A percentile compares a stretch with the other conserved stretches of the same genome.
phyloP scores from a whole-genome alignment of 345 rosid genomes.

The Kandelia obovata region DNA sequence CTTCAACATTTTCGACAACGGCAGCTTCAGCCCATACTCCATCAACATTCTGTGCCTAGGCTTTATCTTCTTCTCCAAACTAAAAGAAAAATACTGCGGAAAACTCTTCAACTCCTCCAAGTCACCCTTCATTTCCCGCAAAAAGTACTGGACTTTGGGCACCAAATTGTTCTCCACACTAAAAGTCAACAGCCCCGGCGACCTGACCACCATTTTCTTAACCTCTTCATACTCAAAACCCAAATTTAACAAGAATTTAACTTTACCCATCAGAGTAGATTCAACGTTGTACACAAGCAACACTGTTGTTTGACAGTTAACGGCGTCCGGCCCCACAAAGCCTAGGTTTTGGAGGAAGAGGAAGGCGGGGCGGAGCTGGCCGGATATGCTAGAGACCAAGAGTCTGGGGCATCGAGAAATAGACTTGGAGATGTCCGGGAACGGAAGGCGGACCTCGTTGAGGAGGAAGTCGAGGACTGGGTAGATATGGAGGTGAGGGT shows the following conservation, averaged over 20 bases:
- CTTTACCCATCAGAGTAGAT: conserved; percentile 51
- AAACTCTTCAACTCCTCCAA: conserved; percentile 58
- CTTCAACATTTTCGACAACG: conserved; percentile 69
- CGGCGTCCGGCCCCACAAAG: conserved; percentile 38
- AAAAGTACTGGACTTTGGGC: conserved; percentile 63
- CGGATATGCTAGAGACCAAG: conserved; percentile 43
- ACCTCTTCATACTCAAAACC: conserved; percentile 56
- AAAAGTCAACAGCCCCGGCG: conserved; percentile 66
- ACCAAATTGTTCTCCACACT: conserved; percentile 65
- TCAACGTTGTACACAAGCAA: conserved; percentile 66
- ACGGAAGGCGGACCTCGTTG: conserved; percentile 50
- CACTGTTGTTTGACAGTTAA: conserved; percentile 50
- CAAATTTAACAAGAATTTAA: conserved; percentile 44
- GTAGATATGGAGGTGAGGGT: conserved; percentile 44
- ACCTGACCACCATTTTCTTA: conserved; percentile 63
- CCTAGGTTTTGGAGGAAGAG: conserved; percentile 54
- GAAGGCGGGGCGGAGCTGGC: conserved; percentile 59
- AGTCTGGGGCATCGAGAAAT: conserved; percentile 68
- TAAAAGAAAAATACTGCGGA: conserved; percentile 88
- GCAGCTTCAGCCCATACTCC: conserved; percentile 50
- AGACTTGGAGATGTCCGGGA: conserved; percentile 45
- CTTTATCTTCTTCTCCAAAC: conserved; percentile 81
- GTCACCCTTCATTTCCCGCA: conserved; percentile 59
- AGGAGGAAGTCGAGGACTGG: conserved; percentile 48
- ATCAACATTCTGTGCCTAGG: conserved; percentile 66